A percentile compares a stretch with the other conserved stretches of the same genome.
Conservation (phyloP, 2,329 filamentous ascomycete species). For the Epichloe gansuensis region DNA sequence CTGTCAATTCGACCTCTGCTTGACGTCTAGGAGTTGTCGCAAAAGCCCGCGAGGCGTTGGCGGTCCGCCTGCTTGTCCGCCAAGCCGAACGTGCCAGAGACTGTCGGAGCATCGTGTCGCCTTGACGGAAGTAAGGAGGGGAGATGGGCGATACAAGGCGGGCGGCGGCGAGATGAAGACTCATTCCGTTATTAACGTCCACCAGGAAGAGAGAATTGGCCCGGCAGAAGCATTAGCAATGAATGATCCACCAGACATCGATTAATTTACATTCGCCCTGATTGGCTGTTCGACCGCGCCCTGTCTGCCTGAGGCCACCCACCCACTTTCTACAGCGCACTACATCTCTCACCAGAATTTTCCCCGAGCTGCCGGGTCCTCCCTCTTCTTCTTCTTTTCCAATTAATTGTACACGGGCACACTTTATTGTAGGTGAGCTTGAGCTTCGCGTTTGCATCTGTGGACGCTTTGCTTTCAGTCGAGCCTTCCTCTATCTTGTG, state of each 20-base stretch:
- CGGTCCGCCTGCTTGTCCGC: slow-evolving; percentile 47
- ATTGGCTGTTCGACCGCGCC: slow-evolving; percentile 22
- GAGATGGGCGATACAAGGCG: slow-evolving; percentile 21
- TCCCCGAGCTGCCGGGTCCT: slow-evolving; percentile 8
- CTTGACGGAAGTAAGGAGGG: slow-evolving; percentile 35
- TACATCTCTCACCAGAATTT: slow-evolving; percentile 11
- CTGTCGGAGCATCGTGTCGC: slow-evolving; percentile 56
- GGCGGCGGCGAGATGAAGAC: slow-evolving; percentile 22
- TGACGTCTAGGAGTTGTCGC: slow-evolving; percentile 63
- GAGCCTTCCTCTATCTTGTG: slow-evolving; percentile 64
- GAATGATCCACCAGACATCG: slow-evolving; percentile 14
- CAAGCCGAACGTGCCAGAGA: slow-evolving; percentile 55
- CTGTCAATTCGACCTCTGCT: slow-evolving; percentile 92
- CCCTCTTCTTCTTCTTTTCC: slow-evolving; percentile 24
- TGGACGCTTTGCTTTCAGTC: slow-evolving; percentile 32
- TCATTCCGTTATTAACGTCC: slow-evolving; percentile 30
- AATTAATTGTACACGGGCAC: slow-evolving; percentile 53
- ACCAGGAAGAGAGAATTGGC: slow-evolving; percentile 21
- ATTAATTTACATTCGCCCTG: slow-evolving; percentile 31
- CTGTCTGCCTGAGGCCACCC: slow-evolving; percentile 4
- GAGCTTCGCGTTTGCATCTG: slow-evolving; percentile 28
- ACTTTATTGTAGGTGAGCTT: slow-evolving; percentile 62
- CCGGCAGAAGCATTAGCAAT: slow-evolving; percentile 24
- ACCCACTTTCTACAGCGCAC: not conserved
- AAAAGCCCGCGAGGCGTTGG: slow-evolving; percentile 62